A percentile compares a stretch with the other conserved stretches of the same genome.
Evolutionary conservation across 2,329 filamentous ascomycete genomes (phyloP).

Genomic region (Boeremia lycopersici): DNA sequence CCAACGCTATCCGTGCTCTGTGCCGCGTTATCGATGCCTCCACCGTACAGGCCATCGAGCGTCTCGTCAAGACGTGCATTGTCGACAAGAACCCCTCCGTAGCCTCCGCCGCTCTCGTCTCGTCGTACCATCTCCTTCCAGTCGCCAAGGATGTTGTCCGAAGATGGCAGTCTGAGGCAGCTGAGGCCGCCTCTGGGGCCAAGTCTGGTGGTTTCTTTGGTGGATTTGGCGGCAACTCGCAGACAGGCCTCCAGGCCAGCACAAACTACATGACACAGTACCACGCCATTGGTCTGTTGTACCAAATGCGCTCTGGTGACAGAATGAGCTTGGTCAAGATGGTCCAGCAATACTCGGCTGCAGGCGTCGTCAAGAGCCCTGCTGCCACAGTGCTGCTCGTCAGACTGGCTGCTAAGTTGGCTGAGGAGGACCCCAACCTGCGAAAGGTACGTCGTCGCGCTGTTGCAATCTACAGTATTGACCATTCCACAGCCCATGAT

Average conservation of each 20-base stretch:
- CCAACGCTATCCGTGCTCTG: conserved; percentile 93
- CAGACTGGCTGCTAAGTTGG: conserved; percentile 87
- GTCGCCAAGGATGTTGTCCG: conserved; percentile 94
- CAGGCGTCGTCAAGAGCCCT: conserved; percentile 92
- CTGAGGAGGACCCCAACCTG: conserved; percentile 87
- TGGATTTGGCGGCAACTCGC: conserved; percentile 82
- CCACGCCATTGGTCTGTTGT: conserved; percentile 94
- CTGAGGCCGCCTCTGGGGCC: conserved; percentile 88
- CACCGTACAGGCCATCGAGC: conserved; percentile 96
- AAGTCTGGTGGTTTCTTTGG: conserved; percentile 93
- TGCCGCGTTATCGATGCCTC: conserved; percentile 96
- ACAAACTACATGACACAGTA: conserved; percentile 99
- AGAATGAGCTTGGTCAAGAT: conserved; percentile 99
- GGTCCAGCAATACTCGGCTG: conserved; percentile 97
- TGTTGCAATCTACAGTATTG: conserved; percentile 3
- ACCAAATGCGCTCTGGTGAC: conserved; percentile 97
- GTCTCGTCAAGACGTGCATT: conserved; percentile 98
- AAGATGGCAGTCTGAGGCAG: conserved; percentile 98
- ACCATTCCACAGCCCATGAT: conserved; percentile 75
- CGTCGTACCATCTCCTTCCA: conserved; percentile 95
- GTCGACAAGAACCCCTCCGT: conserved; percentile 99
- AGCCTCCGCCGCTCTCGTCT: conserved; percentile 92
- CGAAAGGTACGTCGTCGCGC: conserved; percentile 59
- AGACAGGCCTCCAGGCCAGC: conserved; percentile 70
- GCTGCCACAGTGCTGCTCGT: conserved; percentile 92